Evolutionary conservation across 345 rosid genomes (phyloP), one percentile per base, ranked within the genome.

Genomic region (Ricinus communis): DNA sequence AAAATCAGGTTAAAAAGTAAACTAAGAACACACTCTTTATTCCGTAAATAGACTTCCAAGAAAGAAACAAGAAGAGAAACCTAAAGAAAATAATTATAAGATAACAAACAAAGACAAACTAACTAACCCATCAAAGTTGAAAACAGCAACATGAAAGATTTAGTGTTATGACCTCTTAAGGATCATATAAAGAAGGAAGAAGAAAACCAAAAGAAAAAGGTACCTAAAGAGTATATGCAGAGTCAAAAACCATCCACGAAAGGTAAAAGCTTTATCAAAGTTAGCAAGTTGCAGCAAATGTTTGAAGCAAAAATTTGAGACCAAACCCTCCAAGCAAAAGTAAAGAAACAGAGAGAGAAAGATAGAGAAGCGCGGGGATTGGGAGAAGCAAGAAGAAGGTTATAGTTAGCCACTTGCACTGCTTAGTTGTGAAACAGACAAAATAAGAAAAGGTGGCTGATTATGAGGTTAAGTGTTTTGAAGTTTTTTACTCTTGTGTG

Each of bases 351-450:
- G 82, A 66, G 59, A 66, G 70, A 75, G 65, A 60, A 68, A 71
- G 78, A 77, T 40, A 24, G 63, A 72, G 71, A 46, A 41, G 33
- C 11, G 71, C 59, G 28, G 70, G 67, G 68, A 75, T 53, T 73
- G 70, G 79, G 75, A 78, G 71, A 41, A 76, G 71, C 47, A 40
- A 68, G 74, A 43, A 75, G 41, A 65, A 70, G 68, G 68, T 49
- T 53, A 50, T 69, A 80, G 68, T 43, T 54, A 73, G 80, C 72
- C 72, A 71, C 83, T 83, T 70, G 79, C 43, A 65, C 74, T 56
- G 67, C 69, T 57, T 78, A 66, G 82, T 79, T 87, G 79, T 82
- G 85, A 82, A 85, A 84, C 84, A 67, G 91, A 89, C 91, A 83
- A 87, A 84, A 75, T n/a, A n/a, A n/a, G 15, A 30, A 80, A 84